Evolutionary conservation across 208 protist genomes (phyloP).

Genomic region (Vickermania ingenoplastis): DNA sequence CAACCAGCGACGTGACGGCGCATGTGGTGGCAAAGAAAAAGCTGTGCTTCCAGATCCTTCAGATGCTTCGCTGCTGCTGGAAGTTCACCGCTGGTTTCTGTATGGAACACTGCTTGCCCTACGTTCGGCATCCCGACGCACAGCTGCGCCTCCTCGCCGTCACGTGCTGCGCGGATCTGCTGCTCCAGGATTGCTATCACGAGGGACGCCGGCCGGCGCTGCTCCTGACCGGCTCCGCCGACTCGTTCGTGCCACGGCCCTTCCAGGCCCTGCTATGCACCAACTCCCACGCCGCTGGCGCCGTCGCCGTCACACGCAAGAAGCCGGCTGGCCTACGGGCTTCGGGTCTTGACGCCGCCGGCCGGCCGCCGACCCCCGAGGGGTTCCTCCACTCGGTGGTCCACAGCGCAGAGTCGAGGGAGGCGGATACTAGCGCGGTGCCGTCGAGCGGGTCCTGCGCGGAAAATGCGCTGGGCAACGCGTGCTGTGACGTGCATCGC

Average conservation of each 20-base stretch:
- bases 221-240: background rate
- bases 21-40: slow-evolving; percentile 19
- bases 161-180: slow-evolving; percentile 38
- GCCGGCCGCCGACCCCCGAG: background rate
- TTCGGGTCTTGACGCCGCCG: too few species aligned
- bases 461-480: background rate
- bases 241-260: background rate
- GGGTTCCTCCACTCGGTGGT: background rate
- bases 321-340: too few species aligned
- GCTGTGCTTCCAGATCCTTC: slow-evolving; percentile 54
- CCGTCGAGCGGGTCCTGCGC: background rate
- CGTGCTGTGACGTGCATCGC: slow-evolving; percentile 16
- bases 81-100: slow-evolving; percentile 48
- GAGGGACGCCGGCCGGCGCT: background rate
- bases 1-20: background rate
- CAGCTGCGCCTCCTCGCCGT: slow-evolving; percentile 52
- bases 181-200: slow-evolving; percentile 19
- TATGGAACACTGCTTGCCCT: slow-evolving; percentile 57
- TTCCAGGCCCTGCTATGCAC: background rate
- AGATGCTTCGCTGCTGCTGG: slow-evolving; percentile 42
- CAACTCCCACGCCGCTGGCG: background rate
- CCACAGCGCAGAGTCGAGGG: too few species aligned
- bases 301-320: background rate
- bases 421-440: background rate
- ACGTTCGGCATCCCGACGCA: slow-evolving; percentile 47